phyloP scores from a whole-genome alignment of 83 land plant genomes.

The Larix sibirica region DNA sequence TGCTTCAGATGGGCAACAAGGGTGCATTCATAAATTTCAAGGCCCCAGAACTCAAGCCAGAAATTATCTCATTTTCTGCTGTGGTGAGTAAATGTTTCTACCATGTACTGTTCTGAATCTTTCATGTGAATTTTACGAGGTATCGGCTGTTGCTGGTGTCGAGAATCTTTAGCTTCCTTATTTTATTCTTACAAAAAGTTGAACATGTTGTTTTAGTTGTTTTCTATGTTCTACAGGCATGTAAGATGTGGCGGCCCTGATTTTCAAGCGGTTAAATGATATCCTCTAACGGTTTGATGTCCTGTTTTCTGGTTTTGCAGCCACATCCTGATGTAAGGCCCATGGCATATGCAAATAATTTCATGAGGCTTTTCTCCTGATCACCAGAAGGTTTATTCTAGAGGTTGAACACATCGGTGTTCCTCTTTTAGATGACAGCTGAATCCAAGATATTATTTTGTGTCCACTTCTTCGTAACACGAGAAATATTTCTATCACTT shows the following conservation, averaged over 20 bases:
- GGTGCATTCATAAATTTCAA: constrained; percentile 88
- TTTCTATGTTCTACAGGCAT: background rate
- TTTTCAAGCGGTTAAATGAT: background rate
- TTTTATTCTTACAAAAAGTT: background rate
- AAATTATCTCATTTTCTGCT: constrained; percentile 76
- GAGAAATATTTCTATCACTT: background rate
- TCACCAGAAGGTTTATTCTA: background rate
- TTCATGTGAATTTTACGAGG: background rate
- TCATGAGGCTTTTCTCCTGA: constrained; percentile 71
- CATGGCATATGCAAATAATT: constrained; percentile 94
- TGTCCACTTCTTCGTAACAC: background rate
- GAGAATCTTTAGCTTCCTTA: background rate
- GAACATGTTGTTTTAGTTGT: background rate
- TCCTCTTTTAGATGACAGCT: too few relatives aligned
- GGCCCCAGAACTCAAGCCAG: constrained; percentile 86
- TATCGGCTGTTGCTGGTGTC: background rate
- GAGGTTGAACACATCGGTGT: background rate
- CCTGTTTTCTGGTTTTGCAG: constrained; percentile 48
- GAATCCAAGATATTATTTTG: too few relatives aligned
- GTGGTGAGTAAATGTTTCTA: constrained; percentile 66
- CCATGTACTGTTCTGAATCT: background rate
- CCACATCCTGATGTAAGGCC: constrained; percentile 94
- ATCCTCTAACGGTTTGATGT: background rate
- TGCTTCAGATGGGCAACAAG: constrained; percentile 90
- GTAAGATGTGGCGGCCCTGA: too few relatives aligned